phyloP scores from a whole-genome alignment of 768 basidiomycete species.

The Pleurotus ostreatus region DNA sequence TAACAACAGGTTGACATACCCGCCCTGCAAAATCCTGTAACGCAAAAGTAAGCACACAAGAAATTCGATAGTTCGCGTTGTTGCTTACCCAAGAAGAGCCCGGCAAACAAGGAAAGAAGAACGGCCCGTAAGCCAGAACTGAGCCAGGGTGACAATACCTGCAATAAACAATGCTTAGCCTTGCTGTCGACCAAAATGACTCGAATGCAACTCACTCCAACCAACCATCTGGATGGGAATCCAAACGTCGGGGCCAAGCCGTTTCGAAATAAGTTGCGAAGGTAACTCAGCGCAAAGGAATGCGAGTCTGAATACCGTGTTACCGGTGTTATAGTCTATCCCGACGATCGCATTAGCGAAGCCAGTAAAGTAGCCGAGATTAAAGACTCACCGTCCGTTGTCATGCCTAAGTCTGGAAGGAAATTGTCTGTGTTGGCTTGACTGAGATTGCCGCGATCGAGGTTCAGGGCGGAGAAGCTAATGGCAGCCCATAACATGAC shows the following conservation, averaged over 20 bases:
- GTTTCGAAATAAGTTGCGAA: slow-evolving; percentile 59
- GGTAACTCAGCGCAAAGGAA: slow-evolving; percentile 58
- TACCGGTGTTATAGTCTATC: slow-evolving; percentile 53
- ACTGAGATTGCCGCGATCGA: slow-evolving; percentile 49
- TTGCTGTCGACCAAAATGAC: background rate
- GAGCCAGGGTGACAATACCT: slow-evolving; percentile 39
- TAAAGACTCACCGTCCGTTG: slow-evolving; percentile 12
- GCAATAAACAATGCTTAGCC: background rate
- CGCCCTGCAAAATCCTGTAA: slow-evolving; percentile 40
- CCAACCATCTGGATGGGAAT: slow-evolving; percentile 49
- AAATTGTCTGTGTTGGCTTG: slow-evolving; percentile 60
- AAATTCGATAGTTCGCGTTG: no score
- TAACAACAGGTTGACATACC: slow-evolving; percentile 22
- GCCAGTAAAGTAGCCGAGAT: no score
- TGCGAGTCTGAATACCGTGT: slow-evolving; percentile 45
- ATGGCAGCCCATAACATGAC: slow-evolving; percentile 55
- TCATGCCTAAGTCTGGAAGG: slow-evolving; percentile 44
- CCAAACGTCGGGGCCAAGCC: slow-evolving; percentile 60
- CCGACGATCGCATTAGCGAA: no score
- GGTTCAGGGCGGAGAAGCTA: slow-evolving; percentile 53
- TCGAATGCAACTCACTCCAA: slow-evolving; percentile 2
- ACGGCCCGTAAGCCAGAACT: slow-evolving; percentile 55
- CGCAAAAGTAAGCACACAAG: background rate
- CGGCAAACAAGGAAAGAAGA: slow-evolving; percentile 45
- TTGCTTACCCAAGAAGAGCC: slow-evolving; percentile 40